Evolutionary conservation across 345 rosid genomes (phyloP), one percentile per base, ranked within the genome.

Genomic region (Arabis alpina): DNA sequence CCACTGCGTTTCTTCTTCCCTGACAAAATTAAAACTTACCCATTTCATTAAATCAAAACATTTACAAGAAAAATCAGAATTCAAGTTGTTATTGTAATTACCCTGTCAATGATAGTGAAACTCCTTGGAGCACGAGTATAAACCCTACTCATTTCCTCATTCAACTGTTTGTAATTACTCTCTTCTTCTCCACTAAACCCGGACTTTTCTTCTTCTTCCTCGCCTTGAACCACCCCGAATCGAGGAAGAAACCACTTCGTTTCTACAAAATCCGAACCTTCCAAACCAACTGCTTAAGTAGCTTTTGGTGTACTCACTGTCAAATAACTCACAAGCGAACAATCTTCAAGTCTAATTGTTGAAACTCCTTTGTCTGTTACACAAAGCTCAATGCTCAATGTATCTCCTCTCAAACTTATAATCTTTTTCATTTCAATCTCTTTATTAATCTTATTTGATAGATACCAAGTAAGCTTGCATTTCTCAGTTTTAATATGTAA

Each of bases 241-340:
- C 70, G 69, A 13, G 16, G 88, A 84, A 67, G 92, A 89, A 79
- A 84, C 30, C 56, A 89, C 44, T 37, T 70, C 39, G 54, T 84
- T 24, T 39, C 71, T 9, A 45, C 82, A 76, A 74, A 86, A 81
- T 84, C 72, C 3, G 90, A 93, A 25, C 92, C 87, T 64, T 84
- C 88, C 48, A 94, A 61, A 23, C 99, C 95, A 28, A 76, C 61
- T 45, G 90, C 95, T 69, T 78, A 89, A 2, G 88, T 85, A n/a
- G 97, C 97, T 16, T 91, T 93, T 2, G 96, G 96, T 25, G 96
- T 81, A 68, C 97, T 91, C 45, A 89, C 96, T 43, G 88, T 87
- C 12, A 94, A 78, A 71, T 91, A 91, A 82, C 87, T 84, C 51
- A 83, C 37, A 40, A 89, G 79, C n/a, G 79, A 51, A 49, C 86